These are phyloP conservation scores for Anacardium occidentale DNA, from an alignment of 345 rosid genomes.

Conservation along the genomic window DNA sequence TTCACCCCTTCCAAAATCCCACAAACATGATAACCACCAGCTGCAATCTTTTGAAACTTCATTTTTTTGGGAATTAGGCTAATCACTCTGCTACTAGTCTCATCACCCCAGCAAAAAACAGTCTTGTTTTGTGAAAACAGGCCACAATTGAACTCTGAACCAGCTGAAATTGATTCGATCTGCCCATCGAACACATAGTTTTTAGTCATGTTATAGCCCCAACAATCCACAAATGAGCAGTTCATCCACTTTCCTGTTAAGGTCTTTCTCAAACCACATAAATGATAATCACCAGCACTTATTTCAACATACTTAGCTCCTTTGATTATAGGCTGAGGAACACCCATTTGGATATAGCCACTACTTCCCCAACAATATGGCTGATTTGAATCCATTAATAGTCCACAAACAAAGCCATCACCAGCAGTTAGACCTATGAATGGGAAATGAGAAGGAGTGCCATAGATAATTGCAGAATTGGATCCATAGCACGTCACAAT, in stretches of 20 bases:
- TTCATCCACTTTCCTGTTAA: conserved; percentile 49
- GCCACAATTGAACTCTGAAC: conserved; percentile 91
- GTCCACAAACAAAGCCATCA: conserved; percentile 91
- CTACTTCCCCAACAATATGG: conserved; percentile 99
- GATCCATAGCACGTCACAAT: conserved; percentile 83
- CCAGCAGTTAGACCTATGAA: conserved; percentile 89
- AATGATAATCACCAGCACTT: conserved; percentile 97
- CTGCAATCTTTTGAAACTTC: conserved; percentile 78
- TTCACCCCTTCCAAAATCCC: conserved; percentile 65
- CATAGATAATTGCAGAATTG: conserved; percentile 78
- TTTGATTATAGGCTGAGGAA: conserved; percentile 90
- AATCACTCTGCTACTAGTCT: conserved; percentile 80
- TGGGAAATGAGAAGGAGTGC: conserved; percentile 75
- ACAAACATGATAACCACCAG: conserved; percentile 98
- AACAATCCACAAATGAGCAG: conserved; percentile 72
- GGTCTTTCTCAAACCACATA: conserved; percentile 80
- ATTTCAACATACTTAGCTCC: conserved; percentile 80
- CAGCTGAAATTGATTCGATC: conserved; percentile 80
- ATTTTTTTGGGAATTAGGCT: conserved; percentile 63
- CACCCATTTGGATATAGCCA: conserved; percentile 86
- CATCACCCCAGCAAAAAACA: conserved; percentile 94
- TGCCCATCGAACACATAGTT: conserved; percentile 71
- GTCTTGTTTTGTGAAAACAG: conserved; percentile 63
- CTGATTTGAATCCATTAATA: conserved; percentile 74
- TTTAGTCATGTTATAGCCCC: conserved; percentile 98